Percentiles rank a stretch among this genome's conserved stretches.
phyloP scores from a whole-genome alignment of 2,329 filamentous ascomycete genomes.

The Ascochyta viciae-villosae region DNA sequence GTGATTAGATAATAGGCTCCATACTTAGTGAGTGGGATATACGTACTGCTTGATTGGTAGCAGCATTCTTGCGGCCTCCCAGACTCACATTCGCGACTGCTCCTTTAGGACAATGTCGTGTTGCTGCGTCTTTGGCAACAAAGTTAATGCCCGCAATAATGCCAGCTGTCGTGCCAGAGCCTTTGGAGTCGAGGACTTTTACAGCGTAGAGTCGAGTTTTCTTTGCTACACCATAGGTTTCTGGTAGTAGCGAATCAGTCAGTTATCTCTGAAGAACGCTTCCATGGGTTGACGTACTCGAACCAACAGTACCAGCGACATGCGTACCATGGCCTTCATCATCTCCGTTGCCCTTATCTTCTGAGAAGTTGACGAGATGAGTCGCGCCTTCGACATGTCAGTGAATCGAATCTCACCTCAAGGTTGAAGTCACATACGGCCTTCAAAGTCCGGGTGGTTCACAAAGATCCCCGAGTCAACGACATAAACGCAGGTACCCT shows the following conservation, averaged over 20 bases:
- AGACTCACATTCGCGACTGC: constrained; percentile 46
- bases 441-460: constrained; percentile 56
- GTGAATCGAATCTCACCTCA: background rate
- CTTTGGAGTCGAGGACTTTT: constrained; percentile 45
- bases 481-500: constrained; percentile 62
- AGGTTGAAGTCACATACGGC: constrained; percentile 31
- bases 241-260: background rate
- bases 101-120: constrained; percentile 37
- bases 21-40: background rate
- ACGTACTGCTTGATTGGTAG: constrained; percentile 37
- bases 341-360: constrained; percentile 32
- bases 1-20: background rate
- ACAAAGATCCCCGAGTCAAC: constrained; percentile 69
- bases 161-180: constrained; percentile 31
- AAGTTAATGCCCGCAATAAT: constrained; percentile 39
- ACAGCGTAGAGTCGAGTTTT: constrained; percentile 45
- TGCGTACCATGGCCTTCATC: constrained; percentile 48
- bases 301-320: constrained; percentile 44
- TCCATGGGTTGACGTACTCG: background rate
- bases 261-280: background rate
- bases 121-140: constrained; percentile 22
- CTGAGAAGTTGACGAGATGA: constrained; percentile 37
- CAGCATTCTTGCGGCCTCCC: constrained; percentile 33
- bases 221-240: constrained; percentile 45
- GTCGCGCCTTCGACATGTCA: constrained; percentile 25